Conservation (phyloP, 768 basidiomycete species). For the Atractiella rhizophila region DNA sequence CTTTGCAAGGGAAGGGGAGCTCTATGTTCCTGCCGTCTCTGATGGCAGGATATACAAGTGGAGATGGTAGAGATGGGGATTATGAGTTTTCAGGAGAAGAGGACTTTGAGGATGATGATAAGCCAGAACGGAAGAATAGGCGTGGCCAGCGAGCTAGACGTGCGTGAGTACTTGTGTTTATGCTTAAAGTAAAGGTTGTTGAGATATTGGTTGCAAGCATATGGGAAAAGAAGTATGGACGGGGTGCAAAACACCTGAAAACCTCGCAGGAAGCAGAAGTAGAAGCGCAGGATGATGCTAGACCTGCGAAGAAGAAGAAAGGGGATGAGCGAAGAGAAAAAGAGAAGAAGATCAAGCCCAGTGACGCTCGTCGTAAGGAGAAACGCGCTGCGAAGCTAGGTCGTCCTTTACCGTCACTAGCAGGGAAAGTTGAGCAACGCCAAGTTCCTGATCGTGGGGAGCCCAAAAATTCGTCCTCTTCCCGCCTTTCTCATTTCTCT, state of each 20-base stretch:
- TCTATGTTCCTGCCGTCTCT: conserved; percentile 66
- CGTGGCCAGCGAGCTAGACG: conserved; percentile 79
- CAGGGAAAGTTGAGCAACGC: not conserved
- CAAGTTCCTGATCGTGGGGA: not conserved
- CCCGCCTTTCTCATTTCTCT: not conserved
- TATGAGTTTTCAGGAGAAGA: conserved; percentile 47
- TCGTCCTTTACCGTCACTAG: not conserved
- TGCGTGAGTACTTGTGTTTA: conserved; percentile 39
- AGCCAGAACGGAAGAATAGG: conserved; percentile 48
- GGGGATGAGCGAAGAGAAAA: conserved; percentile 9
- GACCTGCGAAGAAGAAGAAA: conserved; percentile 10
- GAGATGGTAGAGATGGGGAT: conserved; percentile 43
- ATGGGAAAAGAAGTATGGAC: conserved; percentile 93
- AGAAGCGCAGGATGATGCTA: conserved; percentile 20
- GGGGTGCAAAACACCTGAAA: conserved; percentile 71
- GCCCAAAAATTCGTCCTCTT: not conserved
- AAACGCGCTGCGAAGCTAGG: not conserved
- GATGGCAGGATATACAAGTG: conserved; percentile 56
- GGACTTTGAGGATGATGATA: conserved; percentile 28
- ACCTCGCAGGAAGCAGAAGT: conserved; percentile 20
- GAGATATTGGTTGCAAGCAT: conserved; percentile 32
- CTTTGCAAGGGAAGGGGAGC: too few relatives aligned
- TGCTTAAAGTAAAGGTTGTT: not conserved
- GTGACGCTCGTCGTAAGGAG: conserved; percentile 1
- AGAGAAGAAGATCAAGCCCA: conserved; percentile 4